Percentiles rank a stretch among this genome's conserved stretches.
phyloP scores from a whole-genome alignment of 768 basidiomycete species.

The Rhodosporidiobolus sp. region DNA sequence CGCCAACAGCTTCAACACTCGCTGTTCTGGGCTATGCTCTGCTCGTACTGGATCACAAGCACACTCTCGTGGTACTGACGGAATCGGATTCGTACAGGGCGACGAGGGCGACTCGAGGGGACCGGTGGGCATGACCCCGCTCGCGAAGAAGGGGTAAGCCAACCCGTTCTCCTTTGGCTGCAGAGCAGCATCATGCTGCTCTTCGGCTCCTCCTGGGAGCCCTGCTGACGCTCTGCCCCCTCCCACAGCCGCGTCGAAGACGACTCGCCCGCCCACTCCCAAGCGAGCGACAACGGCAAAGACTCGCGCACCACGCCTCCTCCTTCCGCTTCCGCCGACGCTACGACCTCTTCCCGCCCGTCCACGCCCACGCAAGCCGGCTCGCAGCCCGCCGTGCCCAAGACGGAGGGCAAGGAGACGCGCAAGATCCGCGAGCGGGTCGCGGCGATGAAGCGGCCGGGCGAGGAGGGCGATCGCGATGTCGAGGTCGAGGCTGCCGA shows the following conservation, averaged over 20 bases:
- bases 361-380: background rate
- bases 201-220: background rate
- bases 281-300: background rate
- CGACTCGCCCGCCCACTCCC: background rate
- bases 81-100: background rate
- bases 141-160: conserved; percentile 37
- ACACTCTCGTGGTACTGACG: background rate
- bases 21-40: background rate
- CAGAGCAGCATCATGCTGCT: background rate
- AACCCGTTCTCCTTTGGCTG: background rate
- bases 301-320: background rate
- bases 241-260: conserved; percentile 14
- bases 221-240: too few species aligned
- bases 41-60: background rate
- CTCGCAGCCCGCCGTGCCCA: background rate
- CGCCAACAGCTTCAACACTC: too few species aligned
- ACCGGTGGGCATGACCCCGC: conserved; percentile 18
- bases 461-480: background rate
- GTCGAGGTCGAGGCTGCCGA: background rate
- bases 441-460: conserved; percentile 30
- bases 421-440: conserved; percentile 35
- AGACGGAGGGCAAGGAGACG: conserved; percentile 38
- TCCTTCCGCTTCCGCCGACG: background rate
- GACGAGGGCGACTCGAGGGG: conserved; percentile 21
- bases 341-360: background rate